Base-by-base conservation (phyloP, 805 yeast species). In the Yamadazyma laniorum region DNA sequence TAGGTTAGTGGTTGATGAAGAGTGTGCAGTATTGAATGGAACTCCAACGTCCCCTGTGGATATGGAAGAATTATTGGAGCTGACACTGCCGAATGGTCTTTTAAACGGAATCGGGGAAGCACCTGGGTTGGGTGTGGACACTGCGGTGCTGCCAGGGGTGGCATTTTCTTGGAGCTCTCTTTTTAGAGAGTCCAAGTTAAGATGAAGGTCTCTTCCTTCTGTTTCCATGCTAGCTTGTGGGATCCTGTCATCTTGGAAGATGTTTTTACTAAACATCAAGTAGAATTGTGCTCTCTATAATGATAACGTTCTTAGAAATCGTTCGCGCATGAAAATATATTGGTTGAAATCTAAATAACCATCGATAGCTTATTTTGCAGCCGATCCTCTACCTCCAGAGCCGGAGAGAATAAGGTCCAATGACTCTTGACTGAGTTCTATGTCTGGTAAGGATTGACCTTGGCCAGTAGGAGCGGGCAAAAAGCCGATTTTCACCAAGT, bases 401-500 rank as follows among this genome's bases (percentile, higher is more conserved):
- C 90, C 91, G 8, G 82, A 58, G 12, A 72, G 62, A 34, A 82
- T 72, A 48, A 82, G 60, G 8, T 49, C 47, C 44, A 82, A 61
- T 25, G 88, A 78, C 56, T 78, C 81, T 18, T 72, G 65, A 30
- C 77, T 56, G 33, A 91, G 57, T 9, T 61, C 53, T 32, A 85
- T 60, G 13, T 67, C 66, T 7, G 95, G 95, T 44, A 88, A 64
- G 11, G 46, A 33, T 39, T 46, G 47, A 8, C 79, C 81, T 9
- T 48, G 35, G 2, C 51, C 52, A 1, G 71, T 50, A 37, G 96
- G 91, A 14, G 64, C 50, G 25, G 85, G 84, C 54, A 93, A 70
- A 65, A 84, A 93, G 0, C 95, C 95, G 50, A 83, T 80, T 51
- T 80, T 78, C 42, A 78, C 74, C 59, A 93, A 74, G 64, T 89